Percentiles rank a stretch among this genome's conserved stretches.
Conservation (phyloP, 2,329 filamentous ascomycete genomes). For the Arthrobotrys entomopaga region DNA sequence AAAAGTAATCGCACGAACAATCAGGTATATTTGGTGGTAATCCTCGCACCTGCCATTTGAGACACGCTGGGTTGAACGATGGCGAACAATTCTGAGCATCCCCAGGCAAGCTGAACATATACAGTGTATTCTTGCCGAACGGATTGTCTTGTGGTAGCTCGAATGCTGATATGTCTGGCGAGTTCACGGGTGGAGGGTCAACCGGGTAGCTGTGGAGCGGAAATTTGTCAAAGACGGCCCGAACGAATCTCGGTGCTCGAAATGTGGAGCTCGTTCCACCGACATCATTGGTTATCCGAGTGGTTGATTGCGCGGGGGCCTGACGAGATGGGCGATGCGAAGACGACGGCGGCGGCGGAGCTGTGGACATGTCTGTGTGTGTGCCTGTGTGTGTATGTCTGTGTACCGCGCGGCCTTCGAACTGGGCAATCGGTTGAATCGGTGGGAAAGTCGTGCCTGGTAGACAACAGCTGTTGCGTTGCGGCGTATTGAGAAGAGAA, state of each 20-base stretch:
- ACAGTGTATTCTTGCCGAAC: slow-evolving; percentile 70
- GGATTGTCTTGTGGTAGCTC: slow-evolving; percentile 58
- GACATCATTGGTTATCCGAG: slow-evolving; percentile 1
- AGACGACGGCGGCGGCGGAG: neutral
- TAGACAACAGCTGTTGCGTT: too few species aligned
- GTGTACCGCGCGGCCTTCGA: neutral
- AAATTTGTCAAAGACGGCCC: slow-evolving; percentile 83
- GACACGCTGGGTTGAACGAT: slow-evolving; percentile 89
- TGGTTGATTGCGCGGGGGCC: neutral
- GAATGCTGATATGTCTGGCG: neutral
- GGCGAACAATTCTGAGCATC: slow-evolving; percentile 72
- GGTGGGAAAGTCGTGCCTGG: too few species aligned
- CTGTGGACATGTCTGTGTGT: neutral
- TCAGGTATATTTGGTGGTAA: slow-evolving; percentile 29
- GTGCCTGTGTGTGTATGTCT: neutral
- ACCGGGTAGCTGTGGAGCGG: slow-evolving; percentile 79
- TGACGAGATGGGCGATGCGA: neutral
- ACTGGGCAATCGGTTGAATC: too few species aligned
- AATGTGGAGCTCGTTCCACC: slow-evolving; percentile 61
- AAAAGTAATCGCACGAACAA: slow-evolving; percentile 28
- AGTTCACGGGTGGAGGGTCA: slow-evolving; percentile 73
- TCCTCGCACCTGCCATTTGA: slow-evolving; percentile 88
- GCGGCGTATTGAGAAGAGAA: too few species aligned
- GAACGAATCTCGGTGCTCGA: slow-evolving; percentile 77
- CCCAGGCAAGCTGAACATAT: slow-evolving; percentile 77